Evolutionary conservation across 2,329 filamentous ascomycete species (phyloP).

Genomic region (Epichloe sp.): DNA sequence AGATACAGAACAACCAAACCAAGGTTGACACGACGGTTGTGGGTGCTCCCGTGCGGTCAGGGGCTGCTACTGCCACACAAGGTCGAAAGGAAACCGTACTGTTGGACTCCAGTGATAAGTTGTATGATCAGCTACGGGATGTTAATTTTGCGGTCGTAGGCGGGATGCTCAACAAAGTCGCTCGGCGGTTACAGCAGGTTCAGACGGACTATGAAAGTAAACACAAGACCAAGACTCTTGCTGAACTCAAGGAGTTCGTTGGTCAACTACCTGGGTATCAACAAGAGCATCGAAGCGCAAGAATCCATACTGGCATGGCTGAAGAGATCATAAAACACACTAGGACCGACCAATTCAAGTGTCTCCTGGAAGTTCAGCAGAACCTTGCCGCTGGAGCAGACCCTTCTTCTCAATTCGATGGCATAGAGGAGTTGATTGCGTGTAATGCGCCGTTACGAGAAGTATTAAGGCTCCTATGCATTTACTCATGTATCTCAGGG

Average conservation of each 20-base stretch:
- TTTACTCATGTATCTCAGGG: conserved; percentile 82
- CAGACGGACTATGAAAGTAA: conserved; percentile 83
- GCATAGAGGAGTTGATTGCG: conserved; percentile 88
- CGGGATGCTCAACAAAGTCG: conserved; percentile 76
- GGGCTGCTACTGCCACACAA: conserved; percentile 41
- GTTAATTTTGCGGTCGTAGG: conserved; percentile 94
- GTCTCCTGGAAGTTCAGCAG: conserved; percentile 84
- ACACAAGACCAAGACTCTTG: conserved; percentile 73
- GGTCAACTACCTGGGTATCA: conserved; percentile 84
- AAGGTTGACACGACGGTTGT: conserved; percentile 87
- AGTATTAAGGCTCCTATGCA: conserved; percentile 72
- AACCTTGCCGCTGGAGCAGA: conserved; percentile 86
- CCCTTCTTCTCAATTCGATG: conserved; percentile 76
- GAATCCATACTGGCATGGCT: conserved; percentile 79
- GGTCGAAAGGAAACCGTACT: conserved; percentile 74
- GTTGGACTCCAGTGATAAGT: conserved; percentile 76
- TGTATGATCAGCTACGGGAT: conserved; percentile 79
- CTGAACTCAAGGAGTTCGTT: conserved; percentile 92
- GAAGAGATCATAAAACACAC: conserved; percentile 95
- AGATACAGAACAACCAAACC: conserved; percentile 82
- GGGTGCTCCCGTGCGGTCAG: conserved; percentile 54
- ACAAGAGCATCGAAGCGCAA: conserved; percentile 84
- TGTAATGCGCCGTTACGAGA: conserved; percentile 70
- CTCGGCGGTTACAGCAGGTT: conserved; percentile 69
- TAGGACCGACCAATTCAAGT: conserved; percentile 75